Percentiles rank a stretch among this genome's conserved stretches.
Conservation (phyloP, 2,329 filamentous ascomycete species). For the Penicillium occitanis region DNA sequence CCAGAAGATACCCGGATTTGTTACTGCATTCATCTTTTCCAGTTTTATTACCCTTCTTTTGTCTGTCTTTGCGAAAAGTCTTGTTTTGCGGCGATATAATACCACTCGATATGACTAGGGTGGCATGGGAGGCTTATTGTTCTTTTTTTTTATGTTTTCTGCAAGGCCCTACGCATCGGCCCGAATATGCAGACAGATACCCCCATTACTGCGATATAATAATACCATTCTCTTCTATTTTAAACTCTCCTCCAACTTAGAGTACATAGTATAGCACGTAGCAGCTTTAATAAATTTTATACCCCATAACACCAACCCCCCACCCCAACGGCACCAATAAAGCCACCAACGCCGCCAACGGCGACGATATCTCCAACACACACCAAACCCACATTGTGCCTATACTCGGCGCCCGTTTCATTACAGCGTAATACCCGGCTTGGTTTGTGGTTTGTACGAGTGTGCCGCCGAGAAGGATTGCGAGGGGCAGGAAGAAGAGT, state of each 20-base stretch:
- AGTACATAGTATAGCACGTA: too few relatives aligned
- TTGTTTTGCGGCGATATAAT: not conserved
- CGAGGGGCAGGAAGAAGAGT: slow-evolving; percentile 35
- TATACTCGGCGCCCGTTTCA: slow-evolving; percentile 87
- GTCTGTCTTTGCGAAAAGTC: not conserved
- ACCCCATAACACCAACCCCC: slow-evolving; percentile 32
- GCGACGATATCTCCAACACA: slow-evolving; percentile 78
- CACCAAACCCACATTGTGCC: slow-evolving; percentile 93
- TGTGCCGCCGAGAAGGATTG: slow-evolving; percentile 64
- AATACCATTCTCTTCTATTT: not conserved
- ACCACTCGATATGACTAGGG: not conserved
- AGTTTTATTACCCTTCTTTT: slow-evolving; percentile 1
- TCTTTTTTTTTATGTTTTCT: not conserved
- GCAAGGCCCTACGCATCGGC: slow-evolving; percentile 2
- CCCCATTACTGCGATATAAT: slow-evolving; percentile 15
- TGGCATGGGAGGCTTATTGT: slow-evolving; percentile 11
- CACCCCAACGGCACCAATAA: slow-evolving; percentile 53
- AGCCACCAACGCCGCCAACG: slow-evolving; percentile 59
- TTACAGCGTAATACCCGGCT: slow-evolving; percentile 78
- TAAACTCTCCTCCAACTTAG: not conserved
- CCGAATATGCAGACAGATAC: slow-evolving; percentile 18
- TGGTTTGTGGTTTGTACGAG: slow-evolving; percentile 79
- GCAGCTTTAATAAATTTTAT: slow-evolving; percentile 11
- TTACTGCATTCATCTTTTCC: slow-evolving; percentile 1
- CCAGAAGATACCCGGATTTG: slow-evolving; percentile 6